phyloP scores from a whole-genome alignment of 768 basidiomycete genomes.

The Lactifluus echinatus region DNA sequence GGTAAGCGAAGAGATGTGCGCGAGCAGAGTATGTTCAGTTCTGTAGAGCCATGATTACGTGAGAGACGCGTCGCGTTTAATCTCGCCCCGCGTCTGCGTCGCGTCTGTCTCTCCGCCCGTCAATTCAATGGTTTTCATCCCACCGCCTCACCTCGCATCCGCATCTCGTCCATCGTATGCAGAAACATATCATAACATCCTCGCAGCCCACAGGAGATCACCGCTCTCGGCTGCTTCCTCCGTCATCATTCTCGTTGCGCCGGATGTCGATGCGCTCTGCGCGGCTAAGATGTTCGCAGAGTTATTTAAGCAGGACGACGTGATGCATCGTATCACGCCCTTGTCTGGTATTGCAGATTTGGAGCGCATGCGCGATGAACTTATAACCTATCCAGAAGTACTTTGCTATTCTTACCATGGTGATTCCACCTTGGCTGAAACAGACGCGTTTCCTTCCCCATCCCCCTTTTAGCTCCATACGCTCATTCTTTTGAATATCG shows the following conservation, averaged over 20 bases:
- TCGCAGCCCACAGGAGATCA: constrained; percentile 62
- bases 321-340: constrained; percentile 84
- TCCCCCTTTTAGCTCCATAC: constrained; percentile 94
- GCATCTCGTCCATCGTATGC: constrained; percentile 55
- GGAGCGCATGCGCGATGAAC: constrained; percentile 53
- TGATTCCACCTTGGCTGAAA: not conserved
- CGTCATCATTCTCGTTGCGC: constrained; percentile 77
- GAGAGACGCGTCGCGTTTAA: constrained; percentile 18
- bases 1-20: too few species aligned
- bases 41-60: not conserved
- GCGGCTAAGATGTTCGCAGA: constrained; percentile 85
- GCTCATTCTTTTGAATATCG: constrained; percentile 87
- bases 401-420: constrained; percentile 19
- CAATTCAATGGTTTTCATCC: constrained; percentile 58
- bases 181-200: constrained; percentile 62
- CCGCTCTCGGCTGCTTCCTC: constrained; percentile 75
- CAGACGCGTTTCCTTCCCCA: constrained; percentile 4
- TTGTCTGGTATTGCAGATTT: constrained; percentile 80
- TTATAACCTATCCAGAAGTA: constrained; percentile 62
- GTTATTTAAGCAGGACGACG: constrained; percentile 88
- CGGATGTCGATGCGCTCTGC: constrained; percentile 88
- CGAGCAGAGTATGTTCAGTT: constrained; percentile 30
- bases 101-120: too few species aligned
- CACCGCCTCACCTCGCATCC: constrained; percentile 60
- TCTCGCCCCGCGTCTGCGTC: too few species aligned